phyloP scores from a whole-genome alignment of 768 basidiomycete genomes.

The Dendrothele bispora region DNA sequence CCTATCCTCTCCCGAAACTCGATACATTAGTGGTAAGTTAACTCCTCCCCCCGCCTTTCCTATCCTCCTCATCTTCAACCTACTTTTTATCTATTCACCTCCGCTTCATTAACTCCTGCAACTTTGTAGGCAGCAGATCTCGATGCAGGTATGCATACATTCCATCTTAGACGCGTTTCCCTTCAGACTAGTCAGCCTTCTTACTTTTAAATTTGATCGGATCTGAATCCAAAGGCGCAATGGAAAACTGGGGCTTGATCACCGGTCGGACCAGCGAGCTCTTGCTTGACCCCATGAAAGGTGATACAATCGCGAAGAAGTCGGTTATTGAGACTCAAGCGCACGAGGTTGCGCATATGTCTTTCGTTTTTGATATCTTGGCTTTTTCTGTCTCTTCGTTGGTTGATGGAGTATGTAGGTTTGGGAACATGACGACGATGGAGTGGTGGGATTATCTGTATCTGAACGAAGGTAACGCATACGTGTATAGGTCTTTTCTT shows the following conservation, averaged over 20 bases:
- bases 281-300: slow-evolving; percentile 55
- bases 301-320: slow-evolving; percentile 56
- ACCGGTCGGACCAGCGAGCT: slow-evolving; percentile 66
- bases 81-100: slow-evolving; percentile 10
- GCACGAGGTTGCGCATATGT: slow-evolving; percentile 63
- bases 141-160: slow-evolving; percentile 47
- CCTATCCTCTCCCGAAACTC: slow-evolving; percentile 75
- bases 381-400: slow-evolving; percentile 1
- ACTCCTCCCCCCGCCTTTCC: slow-evolving; percentile 1
- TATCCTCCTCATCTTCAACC: slow-evolving; percentile 1
- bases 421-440: slow-evolving; percentile 74
- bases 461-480: slow-evolving; percentile 46
- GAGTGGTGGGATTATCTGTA: slow-evolving; percentile 70
- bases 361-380: slow-evolving; percentile 33
- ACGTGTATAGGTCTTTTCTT: not conserved
- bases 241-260: slow-evolving; percentile 77
- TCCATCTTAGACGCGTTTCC: slow-evolving; percentile 3
- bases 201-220: slow-evolving; percentile 5
- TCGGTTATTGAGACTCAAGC: slow-evolving; percentile 54
- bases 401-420: slow-evolving; percentile 77
- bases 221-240: slow-evolving; percentile 56
- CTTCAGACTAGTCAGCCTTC: not conserved
- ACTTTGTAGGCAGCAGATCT: slow-evolving; percentile 53
- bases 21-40: slow-evolving; percentile 67
- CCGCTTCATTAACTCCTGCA: not conserved